Evolutionary conservation across 495 filamentous ascomycete species (phyloP).

Genomic region (Penicillium ucsense): DNA sequence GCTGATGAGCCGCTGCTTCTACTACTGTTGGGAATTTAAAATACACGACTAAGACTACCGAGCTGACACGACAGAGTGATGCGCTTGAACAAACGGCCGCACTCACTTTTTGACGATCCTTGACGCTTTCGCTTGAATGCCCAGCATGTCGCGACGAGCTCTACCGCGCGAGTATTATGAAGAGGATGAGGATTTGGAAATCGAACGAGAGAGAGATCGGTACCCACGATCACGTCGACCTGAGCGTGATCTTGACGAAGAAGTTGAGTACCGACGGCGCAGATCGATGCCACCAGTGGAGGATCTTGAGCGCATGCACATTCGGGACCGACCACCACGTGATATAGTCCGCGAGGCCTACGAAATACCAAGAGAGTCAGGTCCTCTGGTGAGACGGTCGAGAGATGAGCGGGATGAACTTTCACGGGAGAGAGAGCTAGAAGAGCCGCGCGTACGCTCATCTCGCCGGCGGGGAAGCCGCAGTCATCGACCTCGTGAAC

Average conservation of each 20-base stretch:
- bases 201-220: conserved; percentile 17
- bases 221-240: conserved; percentile 10
- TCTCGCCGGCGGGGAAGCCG: conserved; percentile 1
- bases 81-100: too few relatives aligned
- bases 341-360: conserved; percentile 18
- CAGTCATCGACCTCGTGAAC: conserved; percentile 7
- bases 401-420: conserved; percentile 16
- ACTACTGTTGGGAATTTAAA: too few relatives aligned
- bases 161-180: conserved; percentile 25
- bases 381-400: conserved; percentile 12
- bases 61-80: too few relatives aligned
- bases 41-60: too few relatives aligned
- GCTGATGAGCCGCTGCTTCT: not conserved
- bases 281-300: conserved; percentile 18
- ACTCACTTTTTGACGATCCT: not conserved
- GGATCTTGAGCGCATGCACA: conserved; percentile 23
- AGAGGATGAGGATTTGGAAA: conserved; percentile 15
- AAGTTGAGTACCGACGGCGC: conserved; percentile 17
- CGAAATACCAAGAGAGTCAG: conserved; percentile 12
- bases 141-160: conserved; percentile 27
- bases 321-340: conserved; percentile 19
- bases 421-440: conserved; percentile 15
- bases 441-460: conserved; percentile 19
- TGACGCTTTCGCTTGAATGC: not conserved
- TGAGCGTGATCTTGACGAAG: conserved; percentile 15